phyloP scores from a whole-genome alignment of 805 yeast genomes.

The Kuraishia floccosa region DNA sequence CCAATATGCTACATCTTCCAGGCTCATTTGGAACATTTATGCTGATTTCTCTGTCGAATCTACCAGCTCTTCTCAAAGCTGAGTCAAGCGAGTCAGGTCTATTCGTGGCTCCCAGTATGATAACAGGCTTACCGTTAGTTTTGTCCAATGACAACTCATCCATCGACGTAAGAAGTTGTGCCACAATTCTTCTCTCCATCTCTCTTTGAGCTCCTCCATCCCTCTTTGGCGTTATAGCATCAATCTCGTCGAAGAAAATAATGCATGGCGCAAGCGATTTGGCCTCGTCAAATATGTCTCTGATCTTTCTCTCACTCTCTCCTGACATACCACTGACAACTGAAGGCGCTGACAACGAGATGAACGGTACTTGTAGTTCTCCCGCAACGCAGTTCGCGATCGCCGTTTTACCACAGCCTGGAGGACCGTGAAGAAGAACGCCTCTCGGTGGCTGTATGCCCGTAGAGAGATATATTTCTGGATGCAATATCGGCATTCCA shows the following conservation, averaged over 20 bases:
- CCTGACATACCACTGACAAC: conserved; percentile 99
- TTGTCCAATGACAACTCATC: conserved; percentile 84
- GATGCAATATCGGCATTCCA: conserved; percentile 87
- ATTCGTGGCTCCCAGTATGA: conserved; percentile 93
- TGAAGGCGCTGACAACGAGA: conserved; percentile 87
- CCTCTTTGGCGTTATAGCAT: conserved; percentile 95
- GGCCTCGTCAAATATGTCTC: conserved; percentile 93
- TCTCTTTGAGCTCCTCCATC: conserved; percentile 98
- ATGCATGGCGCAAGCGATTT: conserved; percentile 82
- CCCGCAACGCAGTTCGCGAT: conserved; percentile 96
- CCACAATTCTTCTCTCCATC: conserved; percentile 95
- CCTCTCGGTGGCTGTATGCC: conserved; percentile 97
- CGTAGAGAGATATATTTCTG: conserved; percentile 77
- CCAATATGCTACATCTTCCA: conserved; percentile 65
- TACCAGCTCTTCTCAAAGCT: conserved; percentile 91
- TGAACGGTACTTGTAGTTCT: conserved; percentile 85
- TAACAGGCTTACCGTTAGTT: conserved; percentile 87
- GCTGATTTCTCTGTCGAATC: conserved; percentile 92
- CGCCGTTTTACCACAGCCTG: conserved; percentile 97
- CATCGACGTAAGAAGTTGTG: conserved; percentile 89
- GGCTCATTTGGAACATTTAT: conserved; percentile 89
- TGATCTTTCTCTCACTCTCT: conserved; percentile 86
- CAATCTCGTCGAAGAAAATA: conserved; percentile 91
- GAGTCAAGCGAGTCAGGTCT: conserved; percentile 93
- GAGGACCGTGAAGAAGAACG: conserved; percentile 90